A percentile compares a stretch with the other conserved stretches of the same genome.
Evolutionary conservation across 1,139 yeast genomes (phyloP).

Genomic region (Ogataea hybrid): DNA sequence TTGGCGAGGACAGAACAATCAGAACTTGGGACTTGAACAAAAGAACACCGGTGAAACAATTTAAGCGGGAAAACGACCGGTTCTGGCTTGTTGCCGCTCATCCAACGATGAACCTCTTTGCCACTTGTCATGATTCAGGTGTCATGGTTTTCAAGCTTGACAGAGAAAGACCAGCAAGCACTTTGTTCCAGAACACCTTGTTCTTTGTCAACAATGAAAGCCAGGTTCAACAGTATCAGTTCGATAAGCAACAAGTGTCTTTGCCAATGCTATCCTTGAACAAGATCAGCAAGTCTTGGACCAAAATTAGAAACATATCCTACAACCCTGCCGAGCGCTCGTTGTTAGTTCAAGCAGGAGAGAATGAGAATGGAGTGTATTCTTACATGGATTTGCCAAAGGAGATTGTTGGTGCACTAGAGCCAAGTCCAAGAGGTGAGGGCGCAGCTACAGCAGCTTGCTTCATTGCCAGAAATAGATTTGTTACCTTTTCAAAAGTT

Average conservation of each 20-base stretch:
- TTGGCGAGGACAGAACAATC: conserved; percentile 95
- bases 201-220: conserved; percentile 80
- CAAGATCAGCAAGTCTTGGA: conserved; percentile 83
- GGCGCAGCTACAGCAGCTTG: conserved; percentile 87
- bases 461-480: conserved; percentile 92
- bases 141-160: conserved; percentile 97
- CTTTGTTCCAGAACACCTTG: conserved; percentile 66
- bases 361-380: conserved; percentile 60
- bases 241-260: conserved; percentile 52
- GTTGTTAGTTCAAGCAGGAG: conserved; percentile 77
- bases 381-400: conserved; percentile 80
- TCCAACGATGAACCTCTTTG: conserved; percentile 87
- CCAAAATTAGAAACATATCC: conserved; percentile 78
- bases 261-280: conserved; percentile 81
- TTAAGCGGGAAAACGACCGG: conserved; percentile 90
- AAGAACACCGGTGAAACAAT: conserved; percentile 90
- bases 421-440: conserved; percentile 73
- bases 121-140: conserved; percentile 96
- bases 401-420: conserved; percentile 89
- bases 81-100: conserved; percentile 93
- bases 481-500: conserved; percentile 72
- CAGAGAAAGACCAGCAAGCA: conserved; percentile 93
- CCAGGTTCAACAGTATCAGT: conserved; percentile 80
- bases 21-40: conserved; percentile 97
- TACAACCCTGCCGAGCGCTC: conserved; percentile 93